Conservation (phyloP, 306 rosid genomes). For the Dalbergia oliveri region DNA sequence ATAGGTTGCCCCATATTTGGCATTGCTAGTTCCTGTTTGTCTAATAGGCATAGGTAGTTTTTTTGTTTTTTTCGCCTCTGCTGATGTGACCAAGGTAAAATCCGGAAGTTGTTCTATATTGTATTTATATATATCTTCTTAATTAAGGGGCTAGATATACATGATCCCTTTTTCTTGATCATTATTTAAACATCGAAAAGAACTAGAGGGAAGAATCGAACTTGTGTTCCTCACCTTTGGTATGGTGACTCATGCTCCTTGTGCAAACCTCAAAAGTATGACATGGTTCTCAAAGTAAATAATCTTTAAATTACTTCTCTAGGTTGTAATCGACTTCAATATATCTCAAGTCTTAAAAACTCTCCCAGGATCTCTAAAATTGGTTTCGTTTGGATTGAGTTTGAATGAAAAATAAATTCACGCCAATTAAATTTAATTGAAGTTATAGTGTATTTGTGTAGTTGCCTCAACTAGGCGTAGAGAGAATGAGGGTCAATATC, state of each 20-base stretch:
- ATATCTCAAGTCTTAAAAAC: too few relatives aligned
- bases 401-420: too few relatives aligned
- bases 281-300: too few relatives aligned
- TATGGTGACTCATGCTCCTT: slow-evolving; percentile 2
- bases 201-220: neutral
- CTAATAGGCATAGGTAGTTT: slow-evolving; percentile 43
- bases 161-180: neutral
- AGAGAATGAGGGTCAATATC: too few relatives aligned
- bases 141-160: neutral
- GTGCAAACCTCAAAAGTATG: neutral
- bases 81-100: neutral
- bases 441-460: too few relatives aligned
- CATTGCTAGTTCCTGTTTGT: slow-evolving; percentile 43
- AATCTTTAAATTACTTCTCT: too few relatives aligned
- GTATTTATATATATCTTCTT: neutral
- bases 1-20: slow-evolving; percentile 42
- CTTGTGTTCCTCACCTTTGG: neutral
- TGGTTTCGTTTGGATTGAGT: too few relatives aligned
- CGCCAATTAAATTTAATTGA: too few relatives aligned
- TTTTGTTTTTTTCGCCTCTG: neutral
- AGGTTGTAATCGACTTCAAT: too few relatives aligned
- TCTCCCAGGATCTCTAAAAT: too few relatives aligned
- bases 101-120: neutral
- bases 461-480: too few relatives aligned
- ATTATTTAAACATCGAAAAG: neutral